Evolutionary conservation across 768 basidiomycete genomes (phyloP), one percentile per base, ranked within the genome.

Genomic region (Leucosporidium yakuticum): DNA sequence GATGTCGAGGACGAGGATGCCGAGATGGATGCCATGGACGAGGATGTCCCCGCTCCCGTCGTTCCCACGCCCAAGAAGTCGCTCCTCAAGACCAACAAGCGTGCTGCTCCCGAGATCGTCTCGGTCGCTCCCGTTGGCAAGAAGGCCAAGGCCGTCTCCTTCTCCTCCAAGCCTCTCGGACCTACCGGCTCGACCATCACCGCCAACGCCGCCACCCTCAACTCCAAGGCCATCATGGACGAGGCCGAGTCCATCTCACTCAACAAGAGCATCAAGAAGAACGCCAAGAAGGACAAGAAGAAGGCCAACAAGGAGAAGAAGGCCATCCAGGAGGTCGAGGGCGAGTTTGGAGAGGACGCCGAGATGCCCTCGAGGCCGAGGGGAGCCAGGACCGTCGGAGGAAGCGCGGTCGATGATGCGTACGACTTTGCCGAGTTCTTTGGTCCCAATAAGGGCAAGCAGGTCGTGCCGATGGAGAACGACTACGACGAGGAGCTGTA

Each of bases 241-340:
- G 71, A 61, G 29, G 73, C 54, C 3, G 73, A 64, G 31, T 56
- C 32, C 17, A 61, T 73, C n/a, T 59, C 65, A 48, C 63, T 71
- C 44, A 75, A 75, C 71, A 75, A 76, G 69, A 69, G 62, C 32
- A 66, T 64, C 55, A 64, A 67, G 69, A 67, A 69, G 53, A 44
- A 61, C 17, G 70, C 69, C 9, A 75, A 77, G 71, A 75, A 75
- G 71, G 71, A 61, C 49, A 77, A 77, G 70, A 75, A 75, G 75
- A 69, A 69, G 63, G 57, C 61, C 27, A 56, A 36, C 19, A 74
- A 75, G 61, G 57, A 21, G 25, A 32, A 55, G 39, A 29, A 29
- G 36, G 67, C 56, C 4, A 62, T 69, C n/a, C 14, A n/a, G n/a
- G 32, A 47, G 27, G 71, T 65, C 32, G 62, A 60, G 62, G 49